Evolutionary conservation across 176 grass and related monocot genomes (phyloP), one percentile per base, ranked within the genome.

Genomic region (Musa troglodytarum): DNA sequence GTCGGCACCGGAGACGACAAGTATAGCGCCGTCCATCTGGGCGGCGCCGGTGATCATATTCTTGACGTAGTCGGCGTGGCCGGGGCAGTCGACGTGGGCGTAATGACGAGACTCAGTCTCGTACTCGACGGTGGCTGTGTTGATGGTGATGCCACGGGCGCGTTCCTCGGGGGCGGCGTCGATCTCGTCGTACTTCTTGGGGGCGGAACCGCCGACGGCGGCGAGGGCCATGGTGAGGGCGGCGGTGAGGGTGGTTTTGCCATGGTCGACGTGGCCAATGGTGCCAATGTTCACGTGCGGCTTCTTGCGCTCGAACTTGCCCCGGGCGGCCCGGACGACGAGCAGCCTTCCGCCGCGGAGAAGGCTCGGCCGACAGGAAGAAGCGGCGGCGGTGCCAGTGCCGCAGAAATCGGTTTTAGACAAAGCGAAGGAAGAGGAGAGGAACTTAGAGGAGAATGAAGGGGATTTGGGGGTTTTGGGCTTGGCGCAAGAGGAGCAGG

Each of bases 121-220:
- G 83, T 98, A 98, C 90, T 98, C 90, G 72, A 98, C 90, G 13
- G 96, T 99, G 73, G 96, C 96, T 66, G 96, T 99, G 88, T 99
- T 99, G 83, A 99, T 99, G 80, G 91, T 99, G 84, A 99, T 99
- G 9, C 96, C 96, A 1, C 96, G 96, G 70, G 95, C 90, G 70
- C 86, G 90, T 80, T 98, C 94, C 95, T 98, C 90, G 71, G 95
- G 95, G 0, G 96, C 96, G 0, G 91, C 96, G 74, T 99, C 96
- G 75, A 99, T 99, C 88, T 99, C 96, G 62, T 99, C 91, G 81
- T 99, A 99, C 91, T 99, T 99, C 88, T 99, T 99, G 28, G 95
- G 86, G 2, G 86, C 78, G 65, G 90, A 94, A 25, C 86, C 86
- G 22, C 91, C 91, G 54, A 99, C 78, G 54, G 83, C 85, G 43